Conservation (phyloP, 805 yeast species). For the Candida hispaniensis region DNA sequence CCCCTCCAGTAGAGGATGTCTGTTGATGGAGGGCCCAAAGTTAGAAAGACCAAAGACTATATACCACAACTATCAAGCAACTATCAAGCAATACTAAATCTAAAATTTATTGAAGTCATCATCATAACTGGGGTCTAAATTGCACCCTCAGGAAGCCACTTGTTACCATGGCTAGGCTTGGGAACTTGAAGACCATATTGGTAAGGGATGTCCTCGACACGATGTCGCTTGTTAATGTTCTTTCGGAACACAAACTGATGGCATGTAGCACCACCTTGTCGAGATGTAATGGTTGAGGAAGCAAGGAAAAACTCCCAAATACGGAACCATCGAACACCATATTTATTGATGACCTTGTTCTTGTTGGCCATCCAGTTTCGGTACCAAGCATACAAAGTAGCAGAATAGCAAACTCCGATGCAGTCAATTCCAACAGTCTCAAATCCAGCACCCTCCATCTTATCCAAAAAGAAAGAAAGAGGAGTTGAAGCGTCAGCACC, state of each 20-base stretch:
- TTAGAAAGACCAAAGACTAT: no score
- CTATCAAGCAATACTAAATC: no score
- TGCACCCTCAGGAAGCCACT: slow-evolving; percentile 15
- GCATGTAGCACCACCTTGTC: slow-evolving; percentile 91
- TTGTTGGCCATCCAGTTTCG: slow-evolving; percentile 83
- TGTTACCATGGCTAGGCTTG: slow-evolving; percentile 17
- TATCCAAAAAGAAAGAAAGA: slow-evolving; percentile 65
- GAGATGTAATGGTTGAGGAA: slow-evolving; percentile 67
- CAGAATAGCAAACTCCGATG: slow-evolving; percentile 87
- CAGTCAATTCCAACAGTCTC: slow-evolving; percentile 77
- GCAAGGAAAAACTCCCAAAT: slow-evolving; percentile 90
- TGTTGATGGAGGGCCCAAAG: no score
- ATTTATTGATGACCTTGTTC: slow-evolving; percentile 63
- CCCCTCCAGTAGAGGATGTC: slow-evolving; percentile 46
- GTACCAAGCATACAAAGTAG: slow-evolving; percentile 90
- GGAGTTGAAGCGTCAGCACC: slow-evolving; percentile 98
- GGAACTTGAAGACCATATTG: slow-evolving; percentile 61
- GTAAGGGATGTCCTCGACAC: slow-evolving; percentile 66
- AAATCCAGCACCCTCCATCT: slow-evolving; percentile 74
- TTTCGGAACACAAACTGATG: slow-evolving; percentile 85
- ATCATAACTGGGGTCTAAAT: no score
- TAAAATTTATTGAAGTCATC: no score
- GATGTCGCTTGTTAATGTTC: slow-evolving; percentile 74
- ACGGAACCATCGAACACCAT: slow-evolving; percentile 83
- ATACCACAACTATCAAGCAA: no score